Evolutionary conservation across 2,329 filamentous ascomycete genomes (phyloP).

Genomic region (Trichocomaceae sp.): DNA sequence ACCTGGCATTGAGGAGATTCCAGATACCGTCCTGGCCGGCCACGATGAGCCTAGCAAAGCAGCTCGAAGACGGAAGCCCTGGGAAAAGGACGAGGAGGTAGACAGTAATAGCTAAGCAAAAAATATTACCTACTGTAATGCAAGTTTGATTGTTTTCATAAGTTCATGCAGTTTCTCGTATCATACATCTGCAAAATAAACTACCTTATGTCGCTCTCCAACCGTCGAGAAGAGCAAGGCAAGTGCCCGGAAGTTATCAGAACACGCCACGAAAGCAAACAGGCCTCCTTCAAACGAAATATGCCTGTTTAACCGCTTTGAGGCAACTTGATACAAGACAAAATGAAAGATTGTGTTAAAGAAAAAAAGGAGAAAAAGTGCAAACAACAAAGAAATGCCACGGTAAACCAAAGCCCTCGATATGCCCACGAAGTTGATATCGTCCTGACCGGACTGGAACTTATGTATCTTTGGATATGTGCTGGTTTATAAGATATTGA

Average conservation of each 20-base stretch:
- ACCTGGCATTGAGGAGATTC: constrained; percentile 81
- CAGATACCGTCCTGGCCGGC: constrained; percentile 67
- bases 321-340: background rate
- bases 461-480: constrained; percentile 24
- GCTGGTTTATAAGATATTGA: constrained; percentile 23
- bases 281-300: background rate
- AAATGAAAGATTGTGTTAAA: constrained; percentile 4
- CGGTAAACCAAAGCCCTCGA: constrained; percentile 25
- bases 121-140: background rate
- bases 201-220: constrained; percentile 4
- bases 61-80: constrained; percentile 61
- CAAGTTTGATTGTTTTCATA: background rate
- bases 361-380: constrained; percentile 3
- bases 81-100: constrained; percentile 56
- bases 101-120: background rate
- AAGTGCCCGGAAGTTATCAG: background rate
- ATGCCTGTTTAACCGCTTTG: background rate
- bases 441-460: constrained; percentile 11
- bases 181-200: constrained; percentile 12
- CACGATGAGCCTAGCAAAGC: constrained; percentile 55
- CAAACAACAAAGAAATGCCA: constrained; percentile 12
- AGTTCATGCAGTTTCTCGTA: constrained; percentile 1
- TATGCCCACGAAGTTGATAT: constrained; percentile 16
- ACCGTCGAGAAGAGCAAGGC: constrained; percentile 1
- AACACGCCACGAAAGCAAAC: background rate